phyloP scores from a whole-genome alignment of 192 early-diverging fungal genomes.

The Backusella circina region DNA sequence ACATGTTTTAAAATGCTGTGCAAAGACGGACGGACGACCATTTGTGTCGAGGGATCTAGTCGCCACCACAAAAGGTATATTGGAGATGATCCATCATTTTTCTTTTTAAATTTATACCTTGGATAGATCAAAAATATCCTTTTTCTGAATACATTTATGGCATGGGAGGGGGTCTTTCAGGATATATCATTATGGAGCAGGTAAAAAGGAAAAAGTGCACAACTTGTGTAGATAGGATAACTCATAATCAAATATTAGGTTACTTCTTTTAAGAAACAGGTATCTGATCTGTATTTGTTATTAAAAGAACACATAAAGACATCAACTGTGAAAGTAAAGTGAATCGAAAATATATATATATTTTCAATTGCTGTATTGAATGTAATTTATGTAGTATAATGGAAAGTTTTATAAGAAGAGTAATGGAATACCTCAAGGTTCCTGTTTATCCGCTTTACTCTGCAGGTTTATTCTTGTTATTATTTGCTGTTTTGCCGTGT shows the following conservation, averaged over 20 bases:
- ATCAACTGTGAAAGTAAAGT: neutral
- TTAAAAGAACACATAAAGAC: neutral
- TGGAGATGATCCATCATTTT: neutral
- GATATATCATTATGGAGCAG: neutral
- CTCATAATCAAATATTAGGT: too few species aligned
- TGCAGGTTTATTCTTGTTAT: neutral
- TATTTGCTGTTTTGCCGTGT: neutral
- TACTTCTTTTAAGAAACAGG: neutral
- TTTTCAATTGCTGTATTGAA: neutral
- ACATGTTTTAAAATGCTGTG: neutral
- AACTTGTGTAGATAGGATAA: too few species aligned
- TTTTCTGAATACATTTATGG: neutral
- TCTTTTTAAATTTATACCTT: neutral
- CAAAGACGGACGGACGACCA: neutral
- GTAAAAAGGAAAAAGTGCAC: too few species aligned
- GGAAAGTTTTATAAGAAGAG: neutral
- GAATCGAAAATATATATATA: neutral
- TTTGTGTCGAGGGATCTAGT: neutral
- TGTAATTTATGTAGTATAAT: neutral
- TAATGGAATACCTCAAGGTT: constrained; percentile 1
- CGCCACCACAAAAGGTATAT: neutral
- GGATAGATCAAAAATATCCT: neutral
- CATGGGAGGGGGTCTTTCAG: neutral
- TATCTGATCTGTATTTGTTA: neutral
- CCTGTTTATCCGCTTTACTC: neutral